Base-by-base conservation (phyloP, 495 filamentous ascomycete species). In the Geoglossum glabrum region DNA sequence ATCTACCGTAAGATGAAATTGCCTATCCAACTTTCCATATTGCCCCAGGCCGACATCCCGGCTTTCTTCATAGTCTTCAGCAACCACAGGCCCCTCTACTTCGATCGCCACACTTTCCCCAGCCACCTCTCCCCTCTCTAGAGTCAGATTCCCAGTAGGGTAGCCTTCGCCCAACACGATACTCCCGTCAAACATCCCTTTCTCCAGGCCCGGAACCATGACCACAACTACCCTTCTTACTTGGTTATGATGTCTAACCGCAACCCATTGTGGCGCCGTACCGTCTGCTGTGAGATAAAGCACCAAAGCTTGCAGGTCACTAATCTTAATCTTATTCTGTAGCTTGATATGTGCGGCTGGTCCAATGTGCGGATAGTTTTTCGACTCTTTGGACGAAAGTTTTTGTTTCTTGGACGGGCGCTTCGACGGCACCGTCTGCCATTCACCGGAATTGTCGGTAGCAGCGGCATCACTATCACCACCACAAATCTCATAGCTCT, bases 231-330 rank as follows among this genome's bases (percentile, higher is more conserved):
- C 82, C 67, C 90, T 93, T 36, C 80, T 74, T 55, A 97, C 82
- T 62, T 82, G 73, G 0, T 76, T 75, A 55, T 87, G 84, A 65
- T 95, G 78, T 62, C 79, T 77, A 50, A 94, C 75, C 23, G 85
- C 79, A 19, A 95, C 79, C 85, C 90, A 98, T 69, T 92, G 84
- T 4, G 93, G 92, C 6, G 83, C 79, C 0, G 70, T 60, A 0
- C 84, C 92, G 67, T 96, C 88, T 45, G 88, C 86, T 58, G 95
- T 80, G 57, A 94, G 78, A 69, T 95, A 97, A n/a, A 96, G 73
- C 5, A 88, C 73, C 38, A 98, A 70, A 33, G 76, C 78, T 64
- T 95, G 90, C 21, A 98, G 68, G 61, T 92, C 84, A 26, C 78
- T 74, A 47, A 95, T 77, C 43, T 83, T 84, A 62, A 96, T 81